Evolutionary conservation across 2,329 filamentous ascomycete genomes (phyloP), one percentile per base, ranked within the genome.

Genomic region (Juglanconis sp.): DNA sequence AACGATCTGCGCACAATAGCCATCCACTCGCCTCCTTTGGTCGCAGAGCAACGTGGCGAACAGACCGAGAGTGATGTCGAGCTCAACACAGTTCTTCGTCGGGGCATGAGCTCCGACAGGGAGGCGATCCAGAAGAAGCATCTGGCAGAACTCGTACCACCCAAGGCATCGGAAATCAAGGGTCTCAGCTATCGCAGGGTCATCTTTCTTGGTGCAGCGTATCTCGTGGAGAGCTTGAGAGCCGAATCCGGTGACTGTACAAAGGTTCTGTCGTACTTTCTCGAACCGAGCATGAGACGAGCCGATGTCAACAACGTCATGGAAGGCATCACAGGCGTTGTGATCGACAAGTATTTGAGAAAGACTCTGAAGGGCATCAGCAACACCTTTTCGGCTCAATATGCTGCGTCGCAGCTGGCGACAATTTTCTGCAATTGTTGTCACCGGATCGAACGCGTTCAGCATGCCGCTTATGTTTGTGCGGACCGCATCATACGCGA

Each of bases 11-110:
- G 90, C 31, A 81, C 91, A 40, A 87, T 99, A 71, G 94, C 96
- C 1, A 86, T 92, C 55, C 88, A 96, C 73, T 96, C 93, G 11
- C 88, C 90, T 34, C 90, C 95, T 0, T 77, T 99, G 57, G 89
- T 99, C 36, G 87, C 93, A 2, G 92, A 96, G 70, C 90, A 96
- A 71, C 87, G 92, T 61, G 89, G 91, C 35, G 93, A 96, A 67
- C 88, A 96, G 70, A 83, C 95, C 9, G 95, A 99, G 73, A 97
- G 93, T 71, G 95, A 98, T 66, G 94, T 99, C 58, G 95, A 99
- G 70, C 83, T 99, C 46, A 98, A 99, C 70, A 96, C 92, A 0
- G 90, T 98, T 17, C 80, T 99, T 54, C 87, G 94, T 62, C 86
- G 95, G 63, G 94, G 93, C 17, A 91, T 92, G 79, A 91, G 87